Percentiles rank a stretch among this genome's conserved stretches.
phyloP scores from a whole-genome alignment of 257 asterid species.

The Plantago major region DNA sequence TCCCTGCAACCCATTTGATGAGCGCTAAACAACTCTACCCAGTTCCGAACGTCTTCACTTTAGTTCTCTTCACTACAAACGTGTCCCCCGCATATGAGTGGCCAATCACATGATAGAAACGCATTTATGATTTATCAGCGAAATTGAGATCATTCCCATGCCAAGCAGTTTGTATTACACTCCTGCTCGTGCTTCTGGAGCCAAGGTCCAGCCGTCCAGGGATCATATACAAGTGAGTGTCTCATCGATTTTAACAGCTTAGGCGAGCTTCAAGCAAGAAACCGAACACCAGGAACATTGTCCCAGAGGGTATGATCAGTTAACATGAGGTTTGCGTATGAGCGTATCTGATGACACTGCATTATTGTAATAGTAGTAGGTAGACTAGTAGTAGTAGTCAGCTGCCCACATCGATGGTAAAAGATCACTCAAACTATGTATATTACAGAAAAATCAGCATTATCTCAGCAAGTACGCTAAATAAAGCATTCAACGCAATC shows the following conservation, averaged over 20 bases:
- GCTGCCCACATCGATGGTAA: background rate
- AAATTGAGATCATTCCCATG: background rate
- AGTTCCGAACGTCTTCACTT: too few relatives aligned
- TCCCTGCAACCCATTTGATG: too few relatives aligned
- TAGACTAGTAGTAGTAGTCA: background rate
- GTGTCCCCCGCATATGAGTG: background rate
- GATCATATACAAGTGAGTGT: background rate
- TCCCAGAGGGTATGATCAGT: background rate
- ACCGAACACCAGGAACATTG: background rate
- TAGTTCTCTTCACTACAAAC: too few relatives aligned
- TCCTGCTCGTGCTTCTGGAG: background rate
- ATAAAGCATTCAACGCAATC: too few relatives aligned
- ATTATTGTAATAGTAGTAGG: background rate
- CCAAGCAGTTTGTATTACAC: background rate
- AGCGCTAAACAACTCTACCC: too few relatives aligned
- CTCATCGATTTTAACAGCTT: background rate
- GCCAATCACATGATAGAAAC: background rate
- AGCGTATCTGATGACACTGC: background rate
- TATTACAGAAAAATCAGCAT: too few relatives aligned
- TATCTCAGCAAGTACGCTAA: too few relatives aligned
- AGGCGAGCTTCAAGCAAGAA: background rate
- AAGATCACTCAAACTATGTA: too few relatives aligned
- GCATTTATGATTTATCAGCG: background rate
- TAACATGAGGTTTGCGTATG: background rate
- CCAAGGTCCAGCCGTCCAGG: background rate